Conservation (phyloP, 2,329 filamentous ascomycete species). For the Pestalotiopsis sp. region DNA sequence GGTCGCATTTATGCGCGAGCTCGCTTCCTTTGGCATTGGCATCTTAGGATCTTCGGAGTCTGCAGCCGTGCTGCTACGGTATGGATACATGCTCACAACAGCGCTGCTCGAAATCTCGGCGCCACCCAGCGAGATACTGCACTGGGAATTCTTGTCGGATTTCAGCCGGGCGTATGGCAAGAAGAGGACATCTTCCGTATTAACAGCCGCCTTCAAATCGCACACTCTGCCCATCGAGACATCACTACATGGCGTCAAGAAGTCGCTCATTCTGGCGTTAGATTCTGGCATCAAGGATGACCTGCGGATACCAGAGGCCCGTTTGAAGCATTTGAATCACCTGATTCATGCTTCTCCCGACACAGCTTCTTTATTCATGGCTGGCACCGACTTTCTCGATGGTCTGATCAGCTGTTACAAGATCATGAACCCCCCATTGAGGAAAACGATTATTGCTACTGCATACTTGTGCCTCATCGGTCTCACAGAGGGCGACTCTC, state of each 20-base stretch:
- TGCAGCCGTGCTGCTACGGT: slow-evolving; percentile 55
- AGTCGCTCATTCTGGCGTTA: slow-evolving; percentile 59
- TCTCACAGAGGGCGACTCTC: slow-evolving; percentile 63
- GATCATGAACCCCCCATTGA: slow-evolving; percentile 62
- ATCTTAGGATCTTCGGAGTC: slow-evolving; percentile 34
- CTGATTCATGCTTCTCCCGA: slow-evolving; percentile 62
- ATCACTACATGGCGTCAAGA: slow-evolving; percentile 61
- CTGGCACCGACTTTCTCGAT: slow-evolving; percentile 86
- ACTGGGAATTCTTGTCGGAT: slow-evolving; percentile 69
- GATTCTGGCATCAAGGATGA: slow-evolving; percentile 61
- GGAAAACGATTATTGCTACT: slow-evolving; percentile 69
- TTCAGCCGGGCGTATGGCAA: slow-evolving; percentile 67
- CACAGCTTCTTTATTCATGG: slow-evolving; percentile 65
- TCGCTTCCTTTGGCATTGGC: slow-evolving; percentile 37
- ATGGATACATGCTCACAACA: slow-evolving; percentile 64
- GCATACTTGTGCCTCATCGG: slow-evolving; percentile 75
- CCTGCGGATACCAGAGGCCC: slow-evolving; percentile 52
- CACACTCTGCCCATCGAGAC: slow-evolving; percentile 51
- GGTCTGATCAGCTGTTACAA: slow-evolving; percentile 67
- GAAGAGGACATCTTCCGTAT: slow-evolving; percentile 55
- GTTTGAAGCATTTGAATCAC: slow-evolving; percentile 60
- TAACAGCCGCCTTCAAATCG: slow-evolving; percentile 50
- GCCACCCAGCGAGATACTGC: slow-evolving; percentile 49
- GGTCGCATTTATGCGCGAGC: slow-evolving; percentile 63
- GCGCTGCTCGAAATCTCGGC: slow-evolving; percentile 50